Evolutionary conservation across 371 early-diverging fungal species (phyloP).

Genomic region (Apophysomyces trapeziformis): DNA sequence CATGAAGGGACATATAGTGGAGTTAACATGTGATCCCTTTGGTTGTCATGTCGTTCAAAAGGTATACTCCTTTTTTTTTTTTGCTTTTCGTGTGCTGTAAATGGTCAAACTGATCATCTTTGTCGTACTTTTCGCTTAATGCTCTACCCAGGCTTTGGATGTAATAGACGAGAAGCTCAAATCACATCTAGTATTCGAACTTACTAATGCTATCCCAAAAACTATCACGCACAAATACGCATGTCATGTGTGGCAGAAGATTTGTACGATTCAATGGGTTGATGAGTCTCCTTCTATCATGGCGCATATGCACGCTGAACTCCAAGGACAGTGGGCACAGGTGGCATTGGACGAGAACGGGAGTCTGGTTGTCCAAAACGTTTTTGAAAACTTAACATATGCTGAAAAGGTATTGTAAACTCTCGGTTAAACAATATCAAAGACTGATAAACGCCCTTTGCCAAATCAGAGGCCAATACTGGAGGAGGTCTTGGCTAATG

Average conservation of each 20-base stretch:
- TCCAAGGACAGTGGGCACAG: slow-evolving; percentile 67
- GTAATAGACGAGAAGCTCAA: slow-evolving; percentile 66
- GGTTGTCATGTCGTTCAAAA: slow-evolving; percentile 85
- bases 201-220: slow-evolving; percentile 65
- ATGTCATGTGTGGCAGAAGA: slow-evolving; percentile 83
- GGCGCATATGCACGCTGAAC: slow-evolving; percentile 61
- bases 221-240: slow-evolving; percentile 80
- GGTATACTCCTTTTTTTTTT: slow-evolving; percentile 25
- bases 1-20: slow-evolving; percentile 68
- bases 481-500: slow-evolving; percentile 62
- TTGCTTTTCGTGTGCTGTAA: neutral
- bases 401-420: slow-evolving; percentile 56
- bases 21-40: slow-evolving; percentile 74
- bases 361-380: slow-evolving; percentile 79
- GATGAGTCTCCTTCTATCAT: slow-evolving; percentile 57
- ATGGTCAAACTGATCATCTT: neutral
- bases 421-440: neutral
- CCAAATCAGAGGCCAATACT: slow-evolving; percentile 52
- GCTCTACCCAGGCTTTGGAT: slow-evolving; percentile 55
- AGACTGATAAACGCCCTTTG: neutral
- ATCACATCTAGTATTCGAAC: slow-evolving; percentile 61
- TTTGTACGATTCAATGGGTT: slow-evolving; percentile 73
- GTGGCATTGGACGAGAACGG: slow-evolving; percentile 82
- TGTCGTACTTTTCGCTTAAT: neutral
- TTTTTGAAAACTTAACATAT: slow-evolving; percentile 75